Evolutionary conservation across 2,329 filamentous ascomycete species (phyloP).

Genomic region (Magnaporthales sp.): DNA sequence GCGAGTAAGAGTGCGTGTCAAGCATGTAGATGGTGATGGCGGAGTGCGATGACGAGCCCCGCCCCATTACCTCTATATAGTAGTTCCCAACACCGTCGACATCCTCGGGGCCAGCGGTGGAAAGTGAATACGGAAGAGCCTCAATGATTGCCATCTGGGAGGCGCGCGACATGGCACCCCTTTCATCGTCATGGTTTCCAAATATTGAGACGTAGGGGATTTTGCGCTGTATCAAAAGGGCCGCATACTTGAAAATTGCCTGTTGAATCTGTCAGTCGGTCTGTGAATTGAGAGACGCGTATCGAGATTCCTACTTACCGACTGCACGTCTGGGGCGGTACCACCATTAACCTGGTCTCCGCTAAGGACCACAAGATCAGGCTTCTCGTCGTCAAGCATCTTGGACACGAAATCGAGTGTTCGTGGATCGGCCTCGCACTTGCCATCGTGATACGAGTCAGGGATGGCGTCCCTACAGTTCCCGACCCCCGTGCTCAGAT

Average conservation of each 20-base stretch:
- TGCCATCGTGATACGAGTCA: conserved; percentile 58
- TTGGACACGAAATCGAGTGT: conserved; percentile 82
- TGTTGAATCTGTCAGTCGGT: conserved; percentile 18
- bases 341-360: conserved; percentile 96
- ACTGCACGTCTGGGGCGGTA: conserved; percentile 83
- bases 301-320: conserved; percentile 36
- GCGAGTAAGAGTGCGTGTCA: conserved; percentile 86
- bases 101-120: conserved; percentile 70
- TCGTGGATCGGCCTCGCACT: conserved; percentile 84
- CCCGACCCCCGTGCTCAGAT: conserved; percentile 84
- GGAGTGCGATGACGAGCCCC: conserved; percentile 71
- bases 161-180: conserved; percentile 61
- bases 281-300: too few relatives aligned
- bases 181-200: conserved; percentile 93
- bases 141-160: conserved; percentile 82
- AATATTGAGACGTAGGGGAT: conserved; percentile 92
- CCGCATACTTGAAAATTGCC: conserved; percentile 89
- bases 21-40: conserved; percentile 92
- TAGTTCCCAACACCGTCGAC: conserved; percentile 94
- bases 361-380: conserved; percentile 82
- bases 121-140: conserved; percentile 80
- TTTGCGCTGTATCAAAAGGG: conserved; percentile 74
- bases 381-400: conserved; percentile 85
- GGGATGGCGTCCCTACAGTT: conserved; percentile 81
- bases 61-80: conserved; percentile 79